Evolutionary conservation across 495 filamentous ascomycete species (phyloP), one percentile per base, ranked within the genome.

Genomic region (Xylaria grammica): DNA sequence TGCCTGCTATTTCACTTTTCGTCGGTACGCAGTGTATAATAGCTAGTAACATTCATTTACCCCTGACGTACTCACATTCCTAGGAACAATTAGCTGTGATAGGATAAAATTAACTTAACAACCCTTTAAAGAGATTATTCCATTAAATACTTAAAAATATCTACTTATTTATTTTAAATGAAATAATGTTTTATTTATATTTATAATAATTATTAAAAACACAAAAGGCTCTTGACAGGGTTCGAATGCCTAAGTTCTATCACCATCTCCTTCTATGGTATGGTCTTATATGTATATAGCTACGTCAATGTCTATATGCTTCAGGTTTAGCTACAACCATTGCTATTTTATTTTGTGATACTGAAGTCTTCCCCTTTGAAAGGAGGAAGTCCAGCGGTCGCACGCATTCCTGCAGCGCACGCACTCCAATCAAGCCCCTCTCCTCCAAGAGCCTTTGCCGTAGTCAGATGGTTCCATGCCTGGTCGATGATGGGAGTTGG

Each of bases 391-490:
- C 65, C 62, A 56, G 62, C 60, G 0, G 61, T 32, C 4, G 48
- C 60, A 40, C 62, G 42, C 65, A 67, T 67, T 24, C 65, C 65
- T 9, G 62, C 58, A 1, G 64, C 32, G 38, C 49, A 67, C 20
- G 62, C 60, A 65, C 65, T 67, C 65, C 45, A 67, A 46, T 67
- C 65, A 27, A 67, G 60, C 29, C n/a, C 36, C 22, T 27, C 30
- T 26, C 62, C 65, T 32, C 65, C 65, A 56, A 67, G 62, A 19
- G 29, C 50, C 44, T 46, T 67, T 8, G 48, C 61, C 6, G 49
- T 44, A 19, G 62, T 58, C 46, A 63, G 32, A 19, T 67, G 38
- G 34, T 46, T 67, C 24, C 45, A 49, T 20, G 46, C 62, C n/a
- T 65, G 57, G 27, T 63, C 57, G 13, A 63, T 56, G 8, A 67